Conservation (phyloP, 2,329 filamentous ascomycete species). For the Trichoderma brevicompactum region DNA sequence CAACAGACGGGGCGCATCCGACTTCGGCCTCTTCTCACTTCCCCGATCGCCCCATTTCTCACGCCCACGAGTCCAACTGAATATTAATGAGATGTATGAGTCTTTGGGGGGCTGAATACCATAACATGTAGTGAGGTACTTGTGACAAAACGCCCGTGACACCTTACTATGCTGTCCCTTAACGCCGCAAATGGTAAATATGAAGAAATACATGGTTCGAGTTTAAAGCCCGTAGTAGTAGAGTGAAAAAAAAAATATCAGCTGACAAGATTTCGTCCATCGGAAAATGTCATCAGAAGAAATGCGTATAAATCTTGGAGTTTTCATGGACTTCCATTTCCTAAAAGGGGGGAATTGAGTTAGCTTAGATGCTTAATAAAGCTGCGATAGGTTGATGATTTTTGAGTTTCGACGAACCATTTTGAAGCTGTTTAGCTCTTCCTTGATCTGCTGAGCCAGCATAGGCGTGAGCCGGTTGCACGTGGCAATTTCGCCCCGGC, state of each 20-base stretch:
- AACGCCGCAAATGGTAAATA: conserved; percentile 57
- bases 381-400: background rate
- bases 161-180: conserved; percentile 62
- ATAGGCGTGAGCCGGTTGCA: conserved; percentile 97
- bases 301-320: conserved; percentile 99
- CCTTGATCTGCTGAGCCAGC: conserved; percentile 98
- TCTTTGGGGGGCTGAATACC: conserved; percentile 42
- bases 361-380: conserved; percentile 44
- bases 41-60: background rate
- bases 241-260: conserved; percentile 36
- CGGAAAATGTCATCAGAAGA: conserved; percentile 70
- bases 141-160: conserved; percentile 57
- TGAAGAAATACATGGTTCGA: conserved; percentile 56
- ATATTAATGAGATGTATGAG: conserved; percentile 47
- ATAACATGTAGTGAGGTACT: conserved; percentile 44
- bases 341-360: conserved; percentile 50
- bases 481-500: conserved; percentile 92
- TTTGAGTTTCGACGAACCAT: conserved; percentile 58
- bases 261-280: conserved; percentile 33
- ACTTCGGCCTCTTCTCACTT: background rate
- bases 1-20: background rate
- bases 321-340: conserved; percentile 99
- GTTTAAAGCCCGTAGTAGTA: conserved; percentile 32
- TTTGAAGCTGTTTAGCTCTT: conserved; percentile 98
- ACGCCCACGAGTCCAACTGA: conserved; percentile 25